These are phyloP conservation scores for Raddia guianensis DNA, from an alignment of 176 grass and related monocot species.

Conservation along the genomic window DNA sequence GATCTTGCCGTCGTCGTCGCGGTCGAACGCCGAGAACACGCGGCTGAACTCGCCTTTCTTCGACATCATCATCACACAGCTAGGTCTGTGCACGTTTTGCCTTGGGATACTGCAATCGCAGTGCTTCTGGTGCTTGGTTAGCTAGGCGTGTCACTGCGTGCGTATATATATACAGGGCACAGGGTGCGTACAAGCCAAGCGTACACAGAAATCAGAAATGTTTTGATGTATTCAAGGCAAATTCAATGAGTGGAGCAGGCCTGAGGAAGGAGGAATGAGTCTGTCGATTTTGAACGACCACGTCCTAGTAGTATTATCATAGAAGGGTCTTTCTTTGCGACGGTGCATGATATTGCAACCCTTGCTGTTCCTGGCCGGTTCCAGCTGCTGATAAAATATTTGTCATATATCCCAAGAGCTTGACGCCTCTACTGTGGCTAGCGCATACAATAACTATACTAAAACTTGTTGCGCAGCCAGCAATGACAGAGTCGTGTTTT, in stretches of 20 bases:
- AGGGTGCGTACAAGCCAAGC: neutral
- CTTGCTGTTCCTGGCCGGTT: no score
- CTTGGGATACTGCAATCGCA: neutral
- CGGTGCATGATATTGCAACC: neutral
- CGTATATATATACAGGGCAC: neutral
- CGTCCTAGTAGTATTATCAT: neutral
- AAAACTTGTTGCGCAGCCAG: neutral
- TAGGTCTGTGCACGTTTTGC: neutral
- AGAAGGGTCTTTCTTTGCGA: neutral
- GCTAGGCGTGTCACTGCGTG: neutral
- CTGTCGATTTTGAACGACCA: neutral
- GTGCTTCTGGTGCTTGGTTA: neutral
- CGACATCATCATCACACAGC: neutral
- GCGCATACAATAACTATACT: neutral
- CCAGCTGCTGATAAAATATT: neutral
- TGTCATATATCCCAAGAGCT: neutral
- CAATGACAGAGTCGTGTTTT: neutral
- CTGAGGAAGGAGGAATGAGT: neutral
- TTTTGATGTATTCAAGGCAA: neutral
- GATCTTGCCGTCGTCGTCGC: constrained; percentile 26
- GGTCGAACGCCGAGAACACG: constrained; percentile 15
- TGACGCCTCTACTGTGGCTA: neutral
- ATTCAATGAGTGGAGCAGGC: neutral
- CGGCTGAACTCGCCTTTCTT: neutral
- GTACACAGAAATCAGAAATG: neutral